phyloP scores from a whole-genome alignment of 345 rosid species.

The Kandelia obovata region DNA sequence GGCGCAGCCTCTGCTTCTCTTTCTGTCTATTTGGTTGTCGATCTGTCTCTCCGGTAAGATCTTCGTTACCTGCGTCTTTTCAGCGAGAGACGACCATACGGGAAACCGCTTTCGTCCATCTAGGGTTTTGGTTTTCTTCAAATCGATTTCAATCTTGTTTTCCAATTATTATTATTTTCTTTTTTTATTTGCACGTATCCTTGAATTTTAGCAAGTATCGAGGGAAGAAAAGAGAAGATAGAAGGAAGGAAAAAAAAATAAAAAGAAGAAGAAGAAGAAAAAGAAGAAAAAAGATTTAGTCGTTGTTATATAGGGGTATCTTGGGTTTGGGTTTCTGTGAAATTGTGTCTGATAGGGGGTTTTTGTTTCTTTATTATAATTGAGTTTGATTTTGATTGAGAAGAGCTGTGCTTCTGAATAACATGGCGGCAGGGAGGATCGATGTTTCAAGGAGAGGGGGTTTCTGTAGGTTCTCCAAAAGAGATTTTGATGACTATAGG shows the following conservation, averaged over 20 bases:
- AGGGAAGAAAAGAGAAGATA: too few species aligned
- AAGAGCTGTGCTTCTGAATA: conserved; percentile 52
- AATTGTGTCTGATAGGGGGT: conserved; percentile 5
- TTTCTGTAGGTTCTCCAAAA: conserved; percentile 18
- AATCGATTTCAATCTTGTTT: conserved; percentile 16
- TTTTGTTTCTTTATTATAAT: conserved; percentile 1
- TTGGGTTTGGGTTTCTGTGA: conserved; percentile 24
- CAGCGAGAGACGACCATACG: conserved; percentile 33
- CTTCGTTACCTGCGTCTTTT: conserved; percentile 37
- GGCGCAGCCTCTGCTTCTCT: neutral
- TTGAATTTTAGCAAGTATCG: too few species aligned
- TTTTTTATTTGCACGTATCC: neutral
- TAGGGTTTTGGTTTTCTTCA: conserved; percentile 37
- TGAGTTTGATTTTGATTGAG: conserved; percentile 34
- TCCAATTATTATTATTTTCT: neutral
- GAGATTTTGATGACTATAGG: conserved; percentile 26
- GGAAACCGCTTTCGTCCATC: conserved; percentile 18
- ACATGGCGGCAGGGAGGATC: conserved; percentile 76
- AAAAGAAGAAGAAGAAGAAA: neutral
- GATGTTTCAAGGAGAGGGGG: conserved; percentile 49
- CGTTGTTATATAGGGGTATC: conserved; percentile 16
- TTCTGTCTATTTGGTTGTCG: neutral
- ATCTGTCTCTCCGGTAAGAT: conserved; percentile 45
- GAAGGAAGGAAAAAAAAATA: too few species aligned
- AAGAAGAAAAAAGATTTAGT: neutral